Percentiles rank a stretch among this genome's conserved stretches.
phyloP scores from a whole-genome alignment of 148 eudicot species.

The Beta vulgaris region DNA sequence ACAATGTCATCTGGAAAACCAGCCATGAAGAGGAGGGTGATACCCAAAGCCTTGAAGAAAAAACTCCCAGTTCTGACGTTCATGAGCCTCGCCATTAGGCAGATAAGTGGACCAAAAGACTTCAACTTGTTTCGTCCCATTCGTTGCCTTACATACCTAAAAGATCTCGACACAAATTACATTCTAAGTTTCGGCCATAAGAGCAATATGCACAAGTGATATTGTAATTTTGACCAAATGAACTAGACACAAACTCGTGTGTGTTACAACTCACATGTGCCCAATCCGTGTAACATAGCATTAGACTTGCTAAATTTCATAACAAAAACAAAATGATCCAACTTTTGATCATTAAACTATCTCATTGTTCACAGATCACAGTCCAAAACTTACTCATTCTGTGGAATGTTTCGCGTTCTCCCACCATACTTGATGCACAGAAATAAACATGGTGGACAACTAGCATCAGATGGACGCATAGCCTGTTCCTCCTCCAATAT shows the following conservation, averaged over 20 bases:
- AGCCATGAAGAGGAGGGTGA: slow-evolving; percentile 41
- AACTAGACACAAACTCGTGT: no score
- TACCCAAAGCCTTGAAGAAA: slow-evolving; percentile 39
- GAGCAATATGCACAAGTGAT: not conserved
- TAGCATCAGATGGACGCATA: slow-evolving; percentile 40
- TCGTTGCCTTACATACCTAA: slow-evolving; percentile 38
- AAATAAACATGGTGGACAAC: slow-evolving; percentile 37
- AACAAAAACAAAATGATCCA: no score
- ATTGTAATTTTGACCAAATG: not conserved
- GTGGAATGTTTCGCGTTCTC: slow-evolving; percentile 37
- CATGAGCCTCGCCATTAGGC: slow-evolving; percentile 27
- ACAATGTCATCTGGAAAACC: slow-evolving; percentile 39
- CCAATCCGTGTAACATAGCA: no score
- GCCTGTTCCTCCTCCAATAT: slow-evolving; percentile 35
- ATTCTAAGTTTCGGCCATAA: not conserved
- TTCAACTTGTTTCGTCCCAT: slow-evolving; percentile 44
- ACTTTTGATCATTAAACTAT: no score
- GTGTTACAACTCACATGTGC: no score
- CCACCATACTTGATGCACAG: slow-evolving; percentile 41
- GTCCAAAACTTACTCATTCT: slow-evolving; percentile 31
- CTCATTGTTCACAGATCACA: no score
- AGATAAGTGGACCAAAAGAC: slow-evolving; percentile 38
- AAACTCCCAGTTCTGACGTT: slow-evolving; percentile 35
- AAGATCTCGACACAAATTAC: not conserved
- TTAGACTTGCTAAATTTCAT: no score